Evolutionary conservation across 2,329 filamentous ascomycete genomes (phyloP).

Genomic region (Botrytis aclada): DNA sequence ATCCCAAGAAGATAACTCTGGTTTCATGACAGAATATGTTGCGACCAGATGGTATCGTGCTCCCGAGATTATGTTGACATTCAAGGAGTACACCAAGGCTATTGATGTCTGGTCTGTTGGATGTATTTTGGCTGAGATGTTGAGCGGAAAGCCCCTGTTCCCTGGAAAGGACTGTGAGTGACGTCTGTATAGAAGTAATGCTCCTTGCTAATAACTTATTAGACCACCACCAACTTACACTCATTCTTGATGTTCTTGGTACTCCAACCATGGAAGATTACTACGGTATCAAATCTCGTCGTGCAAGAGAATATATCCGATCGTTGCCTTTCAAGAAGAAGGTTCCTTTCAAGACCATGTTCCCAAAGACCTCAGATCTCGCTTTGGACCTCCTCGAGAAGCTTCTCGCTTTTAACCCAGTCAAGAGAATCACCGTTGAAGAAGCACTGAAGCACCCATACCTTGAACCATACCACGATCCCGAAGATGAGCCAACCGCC

Average conservation of each 20-base stretch:
- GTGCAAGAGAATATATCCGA: constrained; percentile 95
- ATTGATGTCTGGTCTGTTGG: constrained; percentile 99
- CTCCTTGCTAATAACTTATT: constrained; percentile 20
- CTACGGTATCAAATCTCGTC: constrained; percentile 98
- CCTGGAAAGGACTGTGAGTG: constrained; percentile 94
- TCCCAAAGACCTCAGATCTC: constrained; percentile 98
- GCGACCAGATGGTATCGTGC: constrained; percentile 98
- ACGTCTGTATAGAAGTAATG: background rate
- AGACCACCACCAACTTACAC: constrained; percentile 97
- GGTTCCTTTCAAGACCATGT: constrained; percentile 94
- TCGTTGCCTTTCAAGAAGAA: constrained; percentile 99
- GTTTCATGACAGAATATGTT: constrained; percentile 99
- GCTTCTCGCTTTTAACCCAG: constrained; percentile 94
- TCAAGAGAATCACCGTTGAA: constrained; percentile 97
- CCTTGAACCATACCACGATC: constrained; percentile 97
- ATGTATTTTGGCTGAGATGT: constrained; percentile 97
- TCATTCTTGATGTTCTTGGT: constrained; percentile 95
- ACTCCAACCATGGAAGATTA: constrained; percentile 99
- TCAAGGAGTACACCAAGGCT: constrained; percentile 99
- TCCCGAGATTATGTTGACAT: constrained; percentile 99
- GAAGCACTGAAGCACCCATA: constrained; percentile 97
- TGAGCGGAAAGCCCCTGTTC: constrained; percentile 96
- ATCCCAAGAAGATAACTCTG: constrained; percentile 98
- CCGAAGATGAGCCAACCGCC: constrained; percentile 95
- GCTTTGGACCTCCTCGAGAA: constrained; percentile 94